These are phyloP conservation scores for Fusarium paranaense DNA, from an alignment of 2,329 filamentous ascomycete species.

Conservation along the genomic window DNA sequence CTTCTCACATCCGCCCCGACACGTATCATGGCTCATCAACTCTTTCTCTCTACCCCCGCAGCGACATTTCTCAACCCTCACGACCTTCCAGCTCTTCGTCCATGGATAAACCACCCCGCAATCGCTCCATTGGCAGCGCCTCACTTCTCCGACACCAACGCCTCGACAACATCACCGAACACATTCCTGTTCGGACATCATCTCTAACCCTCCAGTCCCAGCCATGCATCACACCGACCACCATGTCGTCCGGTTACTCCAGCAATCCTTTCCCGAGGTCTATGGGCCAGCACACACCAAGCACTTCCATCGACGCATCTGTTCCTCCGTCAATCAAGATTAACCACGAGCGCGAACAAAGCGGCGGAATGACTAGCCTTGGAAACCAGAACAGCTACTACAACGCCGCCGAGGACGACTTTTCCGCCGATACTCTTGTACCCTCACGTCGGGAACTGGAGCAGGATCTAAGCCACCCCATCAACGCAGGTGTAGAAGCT, in stretches of 20 bases:
- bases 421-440: conserved; percentile 27
- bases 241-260: conserved; percentile 49
- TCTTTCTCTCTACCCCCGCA: conserved; percentile 16
- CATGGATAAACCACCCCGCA: conserved; percentile 32
- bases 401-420: conserved; percentile 31
- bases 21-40: conserved; percentile 20
- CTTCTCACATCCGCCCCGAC: conserved; percentile 17
- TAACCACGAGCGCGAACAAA: conserved; percentile 21
- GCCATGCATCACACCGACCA: conserved; percentile 50
- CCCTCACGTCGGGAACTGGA: conserved; percentile 18
- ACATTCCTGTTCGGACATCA: conserved; percentile 49
- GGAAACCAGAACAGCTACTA: conserved; percentile 11
- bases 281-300: conserved; percentile 54
- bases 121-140: conserved; percentile 37
- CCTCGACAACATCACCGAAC: conserved; percentile 51
- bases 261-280: conserved; percentile 55
- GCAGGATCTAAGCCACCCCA: conserved; percentile 12
- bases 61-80: conserved; percentile 32
- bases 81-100: conserved; percentile 43
- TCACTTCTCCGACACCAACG: conserved; percentile 26
- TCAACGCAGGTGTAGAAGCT: not conserved
- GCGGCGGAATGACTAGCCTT: not conserved
- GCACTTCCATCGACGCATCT: conserved; percentile 57
- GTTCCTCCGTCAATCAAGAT: conserved; percentile 42
- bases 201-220: conserved; percentile 53